phyloP scores from a whole-genome alignment of 176 grass and related monocot species.

The Avena insularis region DNA sequence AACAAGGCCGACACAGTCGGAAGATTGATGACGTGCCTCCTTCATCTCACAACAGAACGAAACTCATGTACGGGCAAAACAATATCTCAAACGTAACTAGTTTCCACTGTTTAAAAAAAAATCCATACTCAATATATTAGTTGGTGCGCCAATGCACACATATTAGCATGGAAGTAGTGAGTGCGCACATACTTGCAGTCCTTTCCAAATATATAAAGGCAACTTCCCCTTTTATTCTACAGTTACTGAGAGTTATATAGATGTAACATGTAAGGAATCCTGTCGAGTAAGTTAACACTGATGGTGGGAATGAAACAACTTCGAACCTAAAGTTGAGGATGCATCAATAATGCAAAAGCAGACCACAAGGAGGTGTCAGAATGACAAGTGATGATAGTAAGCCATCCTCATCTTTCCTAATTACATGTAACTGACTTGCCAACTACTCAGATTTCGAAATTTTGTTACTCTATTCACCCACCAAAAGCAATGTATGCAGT shows the following conservation, averaged over 20 bases:
- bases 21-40: not conserved
- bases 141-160: constrained; percentile 1
- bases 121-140: not conserved
- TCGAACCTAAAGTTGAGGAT: not conserved
- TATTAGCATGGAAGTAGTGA: not conserved
- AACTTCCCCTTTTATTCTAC: not conserved
- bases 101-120: not conserved
- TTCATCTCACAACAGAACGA: not conserved
- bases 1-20: not conserved
- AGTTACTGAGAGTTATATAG: not conserved
- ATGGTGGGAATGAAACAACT: not conserved
- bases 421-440: not conserved
- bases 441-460: not conserved
- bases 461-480: not conserved
- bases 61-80: not conserved
- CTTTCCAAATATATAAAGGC: constrained; percentile 3
- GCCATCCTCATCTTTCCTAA: not conserved
- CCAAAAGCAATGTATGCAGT: not conserved
- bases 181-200: not conserved
- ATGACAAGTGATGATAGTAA: not conserved
- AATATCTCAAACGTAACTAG: not conserved
- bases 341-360: not conserved
- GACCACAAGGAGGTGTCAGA: not conserved
- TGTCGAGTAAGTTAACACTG: not conserved
- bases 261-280: not conserved